These are phyloP conservation scores for Ananas comosus DNA, from an alignment of 176 grass and related monocot genomes.

Conservation along the genomic window DNA sequence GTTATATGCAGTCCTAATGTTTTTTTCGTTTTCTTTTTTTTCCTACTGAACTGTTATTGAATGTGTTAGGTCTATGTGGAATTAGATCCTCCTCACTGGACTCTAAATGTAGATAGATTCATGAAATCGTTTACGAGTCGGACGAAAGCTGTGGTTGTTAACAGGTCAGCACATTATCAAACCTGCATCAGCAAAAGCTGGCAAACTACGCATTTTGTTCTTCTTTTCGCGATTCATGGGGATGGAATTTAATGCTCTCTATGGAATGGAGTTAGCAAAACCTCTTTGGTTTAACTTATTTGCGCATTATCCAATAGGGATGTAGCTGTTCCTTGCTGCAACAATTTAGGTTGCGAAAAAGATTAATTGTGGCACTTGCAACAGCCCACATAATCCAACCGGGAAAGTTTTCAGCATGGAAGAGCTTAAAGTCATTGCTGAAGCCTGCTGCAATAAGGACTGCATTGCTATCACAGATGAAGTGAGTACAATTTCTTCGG, in stretches of 20 bases:
- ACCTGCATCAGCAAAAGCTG: neutral
- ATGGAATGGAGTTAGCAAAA: too few relatives aligned
- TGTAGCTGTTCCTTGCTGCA: too few relatives aligned
- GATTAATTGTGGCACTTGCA: constrained; percentile 16
- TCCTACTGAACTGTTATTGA: neutral
- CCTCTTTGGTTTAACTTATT: too few relatives aligned
- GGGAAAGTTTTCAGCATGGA: constrained; percentile 74
- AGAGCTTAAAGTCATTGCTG: constrained; percentile 51
- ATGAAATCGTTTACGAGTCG: constrained; percentile 55
- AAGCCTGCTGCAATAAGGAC: constrained; percentile 55
- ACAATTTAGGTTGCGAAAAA: constrained; percentile 1
- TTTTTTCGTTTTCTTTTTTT: too few relatives aligned
- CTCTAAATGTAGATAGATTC: constrained; percentile 49
- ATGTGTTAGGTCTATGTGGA: constrained; percentile 64
- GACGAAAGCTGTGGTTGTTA: constrained; percentile 86
- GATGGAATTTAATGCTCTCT: neutral
- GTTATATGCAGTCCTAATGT: neutral
- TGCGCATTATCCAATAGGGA: too few relatives aligned
- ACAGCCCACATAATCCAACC: constrained; percentile 89
- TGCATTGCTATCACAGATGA: constrained; percentile 81
- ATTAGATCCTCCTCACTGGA: constrained; percentile 74
- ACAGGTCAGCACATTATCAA: constrained; percentile 40
- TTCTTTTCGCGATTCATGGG: neutral
- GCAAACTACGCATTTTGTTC: neutral
- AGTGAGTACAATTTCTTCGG: constrained; percentile 26